Evolutionary conservation across 805 yeast genomes (phyloP).

Genomic region (Grigorovia humatica): DNA sequence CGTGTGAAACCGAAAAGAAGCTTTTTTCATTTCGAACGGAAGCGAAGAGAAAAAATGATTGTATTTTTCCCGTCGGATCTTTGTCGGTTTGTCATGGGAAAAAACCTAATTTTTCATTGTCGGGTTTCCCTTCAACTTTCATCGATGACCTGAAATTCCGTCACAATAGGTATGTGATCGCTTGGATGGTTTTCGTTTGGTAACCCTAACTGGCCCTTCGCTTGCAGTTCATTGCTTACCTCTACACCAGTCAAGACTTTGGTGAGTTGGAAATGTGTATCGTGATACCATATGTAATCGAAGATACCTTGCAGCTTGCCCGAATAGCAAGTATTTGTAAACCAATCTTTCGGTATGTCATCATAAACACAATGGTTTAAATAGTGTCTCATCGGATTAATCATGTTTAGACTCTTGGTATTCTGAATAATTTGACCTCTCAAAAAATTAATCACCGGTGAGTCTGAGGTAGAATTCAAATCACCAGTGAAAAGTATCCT

Average conservation of each 20-base stretch:
- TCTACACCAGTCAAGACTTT: slow-evolving; percentile 42
- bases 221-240: slow-evolving; percentile 19
- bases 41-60: neutral
- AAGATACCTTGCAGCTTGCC: slow-evolving; percentile 41
- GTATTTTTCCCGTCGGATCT: neutral
- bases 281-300: slow-evolving; percentile 49
- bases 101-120: too few relatives aligned
- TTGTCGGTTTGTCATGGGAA: neutral
- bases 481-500: slow-evolving; percentile 46
- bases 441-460: slow-evolving; percentile 39
- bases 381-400: slow-evolving; percentile 26
- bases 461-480: slow-evolving; percentile 41
- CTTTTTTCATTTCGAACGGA: neutral
- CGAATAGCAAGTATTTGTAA: slow-evolving; percentile 38
- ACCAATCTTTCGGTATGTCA: slow-evolving; percentile 22
- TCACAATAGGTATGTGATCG: slow-evolving; percentile 38
- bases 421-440: slow-evolving; percentile 26
- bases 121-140: neutral
- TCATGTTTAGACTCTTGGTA: slow-evolving; percentile 17
- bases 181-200: slow-evolving; percentile 54
- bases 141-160: slow-evolving; percentile 27
- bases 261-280: slow-evolving; percentile 30
- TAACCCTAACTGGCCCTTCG: slow-evolving; percentile 30
- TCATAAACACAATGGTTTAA: slow-evolving; percentile 26
- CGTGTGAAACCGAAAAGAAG: neutral